phyloP scores from a whole-genome alignment of 257 asterid genomes.

The Solanum etuberosum region DNA sequence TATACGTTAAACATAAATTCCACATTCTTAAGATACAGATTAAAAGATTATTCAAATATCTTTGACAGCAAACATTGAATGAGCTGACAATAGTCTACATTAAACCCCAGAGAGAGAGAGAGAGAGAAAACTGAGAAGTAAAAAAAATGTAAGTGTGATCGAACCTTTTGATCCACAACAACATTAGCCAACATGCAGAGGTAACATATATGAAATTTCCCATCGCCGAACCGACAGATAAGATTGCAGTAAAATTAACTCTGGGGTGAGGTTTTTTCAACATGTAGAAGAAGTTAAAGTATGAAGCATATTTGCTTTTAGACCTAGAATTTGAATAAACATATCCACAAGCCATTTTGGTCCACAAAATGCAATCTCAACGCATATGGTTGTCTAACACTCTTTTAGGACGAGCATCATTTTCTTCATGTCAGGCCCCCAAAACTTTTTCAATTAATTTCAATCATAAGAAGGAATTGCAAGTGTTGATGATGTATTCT shows the following conservation, averaged over 20 bases:
- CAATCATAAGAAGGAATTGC: constrained; percentile 1
- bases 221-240: neutral
- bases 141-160: neutral
- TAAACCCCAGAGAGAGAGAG: neutral
- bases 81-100: neutral
- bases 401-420: neutral
- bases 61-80: neutral
- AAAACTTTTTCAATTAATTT: neutral
- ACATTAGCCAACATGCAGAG: neutral
- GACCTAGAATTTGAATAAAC: neutral
- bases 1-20: neutral
- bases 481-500: neutral
- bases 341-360: neutral
- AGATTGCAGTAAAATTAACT: neutral
- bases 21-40: neutral
- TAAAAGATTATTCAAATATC: neutral
- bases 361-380: neutral
- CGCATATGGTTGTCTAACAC: neutral
- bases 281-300: neutral
- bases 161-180: neutral
- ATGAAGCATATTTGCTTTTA: neutral
- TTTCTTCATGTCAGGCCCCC: neutral
- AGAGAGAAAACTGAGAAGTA: neutral
- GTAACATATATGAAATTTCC: neutral
- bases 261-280: neutral